Evolutionary conservation across 176 grass and related monocot species (phyloP).

Genomic region (Eragrostis nindensis): DNA sequence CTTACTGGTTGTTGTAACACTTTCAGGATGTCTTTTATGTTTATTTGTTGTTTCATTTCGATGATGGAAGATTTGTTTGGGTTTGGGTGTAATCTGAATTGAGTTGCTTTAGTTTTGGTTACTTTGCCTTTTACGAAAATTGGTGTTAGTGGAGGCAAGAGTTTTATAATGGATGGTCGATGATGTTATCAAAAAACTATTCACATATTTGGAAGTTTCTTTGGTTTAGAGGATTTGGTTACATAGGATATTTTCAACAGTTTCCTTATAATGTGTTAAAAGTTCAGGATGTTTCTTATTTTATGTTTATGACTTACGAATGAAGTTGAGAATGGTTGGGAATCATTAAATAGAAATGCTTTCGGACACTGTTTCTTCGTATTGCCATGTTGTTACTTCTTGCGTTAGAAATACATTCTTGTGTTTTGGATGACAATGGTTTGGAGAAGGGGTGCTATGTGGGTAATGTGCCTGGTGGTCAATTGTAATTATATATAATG

Average conservation of each 20-base stretch:
- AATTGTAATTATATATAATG: neutral
- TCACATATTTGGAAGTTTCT: neutral
- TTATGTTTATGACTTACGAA: neutral
- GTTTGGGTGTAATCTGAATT: neutral
- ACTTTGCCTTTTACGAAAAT: neutral
- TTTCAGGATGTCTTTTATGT: neutral
- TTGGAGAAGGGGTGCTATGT: neutral
- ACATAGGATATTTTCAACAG: neutral
- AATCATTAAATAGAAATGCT: neutral
- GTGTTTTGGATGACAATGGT: neutral
- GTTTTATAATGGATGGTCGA: neutral
- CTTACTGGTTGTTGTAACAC: too few relatives aligned
- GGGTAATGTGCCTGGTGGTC: neutral
- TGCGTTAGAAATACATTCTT: neutral
- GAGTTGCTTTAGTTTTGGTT: neutral
- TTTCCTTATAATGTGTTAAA: neutral
- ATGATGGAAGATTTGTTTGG: neutral
- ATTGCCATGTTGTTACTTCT: neutral
- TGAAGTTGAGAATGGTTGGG: slow-evolving; percentile 2
- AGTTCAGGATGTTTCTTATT: neutral
- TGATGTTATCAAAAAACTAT: neutral
- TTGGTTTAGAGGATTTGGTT: neutral
- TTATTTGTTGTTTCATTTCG: neutral
- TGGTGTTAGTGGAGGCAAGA: neutral
- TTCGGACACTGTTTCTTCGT: neutral